Percentiles rank a stretch among this genome's conserved stretches.
Evolutionary conservation across 1,139 yeast genomes (phyloP).

Genomic region (Sugiyamaella grinbergsii): DNA sequence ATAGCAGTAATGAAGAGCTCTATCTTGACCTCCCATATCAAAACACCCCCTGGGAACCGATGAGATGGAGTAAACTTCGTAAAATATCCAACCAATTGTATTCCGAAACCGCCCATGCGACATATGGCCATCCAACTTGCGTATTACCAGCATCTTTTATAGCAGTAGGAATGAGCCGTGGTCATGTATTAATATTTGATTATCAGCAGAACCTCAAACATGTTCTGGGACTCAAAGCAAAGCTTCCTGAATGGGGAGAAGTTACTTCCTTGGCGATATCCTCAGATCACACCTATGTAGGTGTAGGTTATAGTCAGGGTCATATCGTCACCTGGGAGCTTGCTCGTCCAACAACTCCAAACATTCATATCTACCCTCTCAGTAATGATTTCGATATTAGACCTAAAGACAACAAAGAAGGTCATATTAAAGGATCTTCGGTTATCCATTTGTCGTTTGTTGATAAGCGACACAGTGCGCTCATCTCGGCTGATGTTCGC

Average conservation of each 20-base stretch:
- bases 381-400: constrained; percentile 29
- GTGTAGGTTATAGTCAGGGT: constrained; percentile 52
- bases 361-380: constrained; percentile 44
- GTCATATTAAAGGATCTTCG: constrained; percentile 54
- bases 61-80: constrained; percentile 51
- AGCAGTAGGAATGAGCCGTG: constrained; percentile 64
- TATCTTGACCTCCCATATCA: constrained; percentile 21
- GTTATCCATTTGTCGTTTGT: constrained; percentile 56
- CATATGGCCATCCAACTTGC: constrained; percentile 55
- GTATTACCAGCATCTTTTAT: constrained; percentile 55
- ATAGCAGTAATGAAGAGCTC: constrained; percentile 3
- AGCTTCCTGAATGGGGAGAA: constrained; percentile 44
- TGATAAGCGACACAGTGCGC: constrained; percentile 57
- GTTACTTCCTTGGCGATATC: constrained; percentile 54
- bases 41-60: constrained; percentile 38
- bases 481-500: constrained; percentile 59
- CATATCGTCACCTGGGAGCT: constrained; percentile 53
- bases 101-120: constrained; percentile 43
- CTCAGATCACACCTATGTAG: constrained; percentile 54
- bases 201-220: constrained; percentile 57
- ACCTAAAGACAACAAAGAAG: constrained; percentile 45
- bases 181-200: constrained; percentile 61
- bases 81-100: constrained; percentile 46
- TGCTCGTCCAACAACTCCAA: constrained; percentile 39
- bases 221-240: constrained; percentile 43